These are phyloP conservation scores for Sporopachydermia lactativora DNA, from an alignment of 805 yeast species.

Conservation along the genomic window DNA sequence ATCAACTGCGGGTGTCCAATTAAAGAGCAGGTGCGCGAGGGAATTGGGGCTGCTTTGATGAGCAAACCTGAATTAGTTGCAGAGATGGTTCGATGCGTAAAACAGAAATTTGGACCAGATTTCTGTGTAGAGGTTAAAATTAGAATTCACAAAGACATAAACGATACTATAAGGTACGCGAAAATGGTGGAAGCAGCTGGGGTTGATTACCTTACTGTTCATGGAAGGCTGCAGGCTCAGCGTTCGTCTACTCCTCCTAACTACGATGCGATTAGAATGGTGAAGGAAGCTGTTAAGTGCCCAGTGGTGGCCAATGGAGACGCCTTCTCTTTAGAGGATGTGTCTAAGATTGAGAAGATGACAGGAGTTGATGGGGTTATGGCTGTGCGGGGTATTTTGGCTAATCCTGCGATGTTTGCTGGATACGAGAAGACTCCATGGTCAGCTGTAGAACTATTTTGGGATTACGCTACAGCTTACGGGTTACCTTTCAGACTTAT, in stretches of 20 bases:
- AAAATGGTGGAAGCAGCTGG: constrained; percentile 70
- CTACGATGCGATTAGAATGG: constrained; percentile 60
- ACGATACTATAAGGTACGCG: constrained; percentile 63
- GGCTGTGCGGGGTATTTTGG: constrained; percentile 83
- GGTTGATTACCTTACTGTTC: constrained; percentile 87
- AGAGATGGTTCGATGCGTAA: constrained; percentile 73
- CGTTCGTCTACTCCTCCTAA: constrained; percentile 77
- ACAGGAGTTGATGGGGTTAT: constrained; percentile 88
- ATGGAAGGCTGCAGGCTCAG: constrained; percentile 79
- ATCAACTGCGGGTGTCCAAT: constrained; percentile 97
- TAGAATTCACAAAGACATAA: constrained; percentile 64
- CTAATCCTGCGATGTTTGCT: constrained; percentile 79
- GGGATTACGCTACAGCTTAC: constrained; percentile 63
- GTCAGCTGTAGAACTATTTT: constrained; percentile 75
- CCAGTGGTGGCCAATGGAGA: constrained; percentile 99
- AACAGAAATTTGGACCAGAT: constrained; percentile 51
- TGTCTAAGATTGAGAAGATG: constrained; percentile 38
- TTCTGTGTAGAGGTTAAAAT: constrained; percentile 86
- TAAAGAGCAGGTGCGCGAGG: constrained; percentile 86
- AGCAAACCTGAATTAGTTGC: constrained; percentile 67
- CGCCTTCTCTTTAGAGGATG: constrained; percentile 57
- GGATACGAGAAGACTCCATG: constrained; percentile 72
- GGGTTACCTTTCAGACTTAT: constrained; percentile 76
- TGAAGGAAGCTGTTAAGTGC: constrained; percentile 41
- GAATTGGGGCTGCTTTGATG: constrained; percentile 95